A percentile compares a stretch with the other conserved stretches of the same genome.
Evolutionary conservation across 257 asterid species (phyloP).

Genomic region (Rubia yunnanensis): DNA sequence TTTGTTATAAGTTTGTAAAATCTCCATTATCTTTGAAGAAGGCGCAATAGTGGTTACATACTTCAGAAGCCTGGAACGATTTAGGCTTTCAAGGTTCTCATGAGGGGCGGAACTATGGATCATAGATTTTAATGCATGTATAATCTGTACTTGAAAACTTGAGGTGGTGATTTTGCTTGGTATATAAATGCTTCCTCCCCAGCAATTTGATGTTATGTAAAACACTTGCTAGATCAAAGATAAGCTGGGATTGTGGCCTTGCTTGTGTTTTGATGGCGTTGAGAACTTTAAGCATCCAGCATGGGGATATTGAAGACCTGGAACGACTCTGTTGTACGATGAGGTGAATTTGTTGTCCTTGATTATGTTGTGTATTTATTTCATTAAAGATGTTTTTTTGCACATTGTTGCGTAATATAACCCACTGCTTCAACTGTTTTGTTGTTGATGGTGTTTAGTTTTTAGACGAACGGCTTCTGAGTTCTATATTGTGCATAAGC

Average conservation of each 20-base stretch:
- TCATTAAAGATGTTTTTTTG: neutral
- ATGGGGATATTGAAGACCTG: slow-evolving; percentile 46
- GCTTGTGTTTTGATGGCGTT: slow-evolving; percentile 88
- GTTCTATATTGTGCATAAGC: neutral
- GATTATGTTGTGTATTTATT: too few species aligned
- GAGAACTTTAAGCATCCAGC: slow-evolving; percentile 49
- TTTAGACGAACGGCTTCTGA: neutral
- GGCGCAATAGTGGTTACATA: too few species aligned
- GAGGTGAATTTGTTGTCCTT: slow-evolving; percentile 36
- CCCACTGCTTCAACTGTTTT: neutral
- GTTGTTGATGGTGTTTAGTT: neutral
- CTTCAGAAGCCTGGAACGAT: too few species aligned
- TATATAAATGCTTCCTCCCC: slow-evolving; percentile 43
- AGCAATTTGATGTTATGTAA: too few species aligned
- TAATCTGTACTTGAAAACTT: too few species aligned
- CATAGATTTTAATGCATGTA: too few species aligned
- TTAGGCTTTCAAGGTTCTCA: too few species aligned
- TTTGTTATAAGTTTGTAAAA: too few species aligned
- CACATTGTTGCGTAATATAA: neutral
- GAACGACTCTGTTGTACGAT: slow-evolving; percentile 59
- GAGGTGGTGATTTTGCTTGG: too few species aligned
- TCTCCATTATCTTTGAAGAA: too few species aligned
- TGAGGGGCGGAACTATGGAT: too few species aligned
- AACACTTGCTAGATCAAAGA: too few species aligned
- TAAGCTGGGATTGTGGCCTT: slow-evolving; percentile 99